A percentile compares a stretch with the other conserved stretches of the same genome.
These are phyloP conservation scores for Dipteronia sinensis DNA, from an alignment of 345 rosid genomes.

Conservation along the genomic window DNA sequence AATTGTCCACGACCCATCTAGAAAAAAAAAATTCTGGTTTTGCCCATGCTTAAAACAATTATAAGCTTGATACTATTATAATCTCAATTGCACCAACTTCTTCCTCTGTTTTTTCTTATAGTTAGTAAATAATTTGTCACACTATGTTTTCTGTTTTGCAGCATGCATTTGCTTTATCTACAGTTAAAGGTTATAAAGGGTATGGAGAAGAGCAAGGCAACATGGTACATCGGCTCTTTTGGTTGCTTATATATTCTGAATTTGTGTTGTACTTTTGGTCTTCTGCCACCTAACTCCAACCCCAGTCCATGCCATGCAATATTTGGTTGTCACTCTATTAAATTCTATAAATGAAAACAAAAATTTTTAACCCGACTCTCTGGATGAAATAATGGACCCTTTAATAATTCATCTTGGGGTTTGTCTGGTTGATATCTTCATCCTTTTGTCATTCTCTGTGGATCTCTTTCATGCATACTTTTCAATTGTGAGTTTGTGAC, in stretches of 20 bases:
- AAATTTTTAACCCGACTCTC: background rate
- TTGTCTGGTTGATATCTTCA: background rate
- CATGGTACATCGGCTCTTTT: constrained; percentile 37
- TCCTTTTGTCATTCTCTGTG: background rate
- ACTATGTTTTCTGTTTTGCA: constrained; percentile 20
- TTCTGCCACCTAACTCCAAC: background rate
- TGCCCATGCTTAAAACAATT: background rate
- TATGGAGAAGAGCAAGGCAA: constrained; percentile 71
- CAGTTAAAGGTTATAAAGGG: constrained; percentile 49
- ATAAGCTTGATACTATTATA: background rate
- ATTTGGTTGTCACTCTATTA: background rate
- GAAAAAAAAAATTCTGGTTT: too few relatives aligned
- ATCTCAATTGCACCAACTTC: background rate
- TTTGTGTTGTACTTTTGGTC: background rate
- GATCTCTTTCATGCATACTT: background rate
- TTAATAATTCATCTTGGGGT: background rate
- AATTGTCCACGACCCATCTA: too few relatives aligned
- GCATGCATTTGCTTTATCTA: constrained; percentile 45
- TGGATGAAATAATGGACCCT: background rate
- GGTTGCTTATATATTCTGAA: background rate
- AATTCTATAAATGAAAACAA: background rate
- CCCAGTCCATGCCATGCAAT: background rate
- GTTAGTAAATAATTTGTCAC: background rate
- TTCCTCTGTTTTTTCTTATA: background rate
- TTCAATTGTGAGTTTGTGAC: background rate